These are phyloP conservation scores for Paulownia fortunei DNA, from an alignment of 257 asterid species.

Conservation along the genomic window DNA sequence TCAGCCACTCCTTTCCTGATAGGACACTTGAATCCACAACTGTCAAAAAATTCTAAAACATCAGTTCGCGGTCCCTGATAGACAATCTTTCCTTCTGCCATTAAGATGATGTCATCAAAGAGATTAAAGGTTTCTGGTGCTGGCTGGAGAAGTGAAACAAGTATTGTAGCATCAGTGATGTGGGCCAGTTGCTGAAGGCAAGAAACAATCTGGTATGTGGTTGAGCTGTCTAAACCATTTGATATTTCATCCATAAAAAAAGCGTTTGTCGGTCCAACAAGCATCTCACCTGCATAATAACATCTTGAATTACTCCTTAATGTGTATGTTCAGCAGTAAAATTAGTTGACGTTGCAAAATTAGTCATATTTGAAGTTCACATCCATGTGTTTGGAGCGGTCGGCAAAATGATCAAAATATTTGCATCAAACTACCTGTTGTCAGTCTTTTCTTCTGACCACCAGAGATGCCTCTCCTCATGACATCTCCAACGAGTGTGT, in stretches of 20 bases:
- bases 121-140: constrained; percentile 69
- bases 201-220: too few species aligned
- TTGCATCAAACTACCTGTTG: constrained; percentile 49
- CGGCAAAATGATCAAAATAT: not conserved
- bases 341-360: not conserved
- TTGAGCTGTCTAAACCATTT: too few species aligned
- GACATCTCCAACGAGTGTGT: constrained; percentile 64
- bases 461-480: constrained; percentile 75
- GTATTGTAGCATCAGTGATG: too few species aligned
- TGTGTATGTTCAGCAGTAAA: not conserved
- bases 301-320: not conserved
- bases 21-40: constrained; percentile 62
- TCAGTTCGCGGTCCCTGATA: constrained; percentile 57
- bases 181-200: too few species aligned
- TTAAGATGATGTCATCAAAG: constrained; percentile 57
- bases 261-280: constrained; percentile 76
- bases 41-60: constrained; percentile 50
- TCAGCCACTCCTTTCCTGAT: constrained; percentile 74
- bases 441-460: constrained; percentile 67
- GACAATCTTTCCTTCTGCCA: constrained; percentile 62
- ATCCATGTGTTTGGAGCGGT: too few species aligned
- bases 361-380: not conserved
- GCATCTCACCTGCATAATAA: constrained; percentile 57
- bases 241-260: too few species aligned
- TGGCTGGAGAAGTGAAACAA: constrained; percentile 67